phyloP scores from a whole-genome alignment of 768 basidiomycete species.

The Kwoniella sp. region DNA sequence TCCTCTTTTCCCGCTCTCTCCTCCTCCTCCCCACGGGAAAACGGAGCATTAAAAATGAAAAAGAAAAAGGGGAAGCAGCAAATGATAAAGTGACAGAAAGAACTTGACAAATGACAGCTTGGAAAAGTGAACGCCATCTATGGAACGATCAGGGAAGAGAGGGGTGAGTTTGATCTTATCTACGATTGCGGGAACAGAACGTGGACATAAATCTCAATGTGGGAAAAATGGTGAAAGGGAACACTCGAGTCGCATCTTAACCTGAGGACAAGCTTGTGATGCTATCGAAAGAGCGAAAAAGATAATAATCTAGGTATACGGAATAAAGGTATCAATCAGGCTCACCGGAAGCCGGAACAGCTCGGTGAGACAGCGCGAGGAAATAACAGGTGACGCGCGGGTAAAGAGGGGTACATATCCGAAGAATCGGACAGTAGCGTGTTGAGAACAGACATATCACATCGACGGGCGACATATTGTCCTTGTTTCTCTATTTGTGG shows the following conservation, averaged over 20 bases:
- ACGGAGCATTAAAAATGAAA: background rate
- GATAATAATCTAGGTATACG: background rate
- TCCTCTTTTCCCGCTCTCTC: background rate
- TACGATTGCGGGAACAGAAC: background rate
- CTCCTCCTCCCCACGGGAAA: background rate
- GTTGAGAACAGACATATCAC: background rate
- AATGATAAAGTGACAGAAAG: background rate
- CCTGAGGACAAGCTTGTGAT: too few relatives aligned
- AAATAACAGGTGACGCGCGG: background rate
- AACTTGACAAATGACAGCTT: background rate
- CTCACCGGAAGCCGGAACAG: background rate
- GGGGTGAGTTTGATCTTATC: background rate
- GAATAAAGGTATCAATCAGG: background rate
- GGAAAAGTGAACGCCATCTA: background rate
- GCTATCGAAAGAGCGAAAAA: background rate
- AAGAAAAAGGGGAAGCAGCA: background rate
- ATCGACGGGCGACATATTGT: constrained; percentile 1
- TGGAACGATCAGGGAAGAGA: background rate
- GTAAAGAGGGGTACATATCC: background rate
- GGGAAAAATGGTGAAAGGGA: background rate
- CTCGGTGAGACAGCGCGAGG: background rate
- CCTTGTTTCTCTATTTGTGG: background rate
- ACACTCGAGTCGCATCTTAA: background rate
- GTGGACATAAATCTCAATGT: background rate
- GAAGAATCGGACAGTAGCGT: background rate